phyloP scores from a whole-genome alignment of 805 yeast species.

The Ogataea pilisensis region DNA sequence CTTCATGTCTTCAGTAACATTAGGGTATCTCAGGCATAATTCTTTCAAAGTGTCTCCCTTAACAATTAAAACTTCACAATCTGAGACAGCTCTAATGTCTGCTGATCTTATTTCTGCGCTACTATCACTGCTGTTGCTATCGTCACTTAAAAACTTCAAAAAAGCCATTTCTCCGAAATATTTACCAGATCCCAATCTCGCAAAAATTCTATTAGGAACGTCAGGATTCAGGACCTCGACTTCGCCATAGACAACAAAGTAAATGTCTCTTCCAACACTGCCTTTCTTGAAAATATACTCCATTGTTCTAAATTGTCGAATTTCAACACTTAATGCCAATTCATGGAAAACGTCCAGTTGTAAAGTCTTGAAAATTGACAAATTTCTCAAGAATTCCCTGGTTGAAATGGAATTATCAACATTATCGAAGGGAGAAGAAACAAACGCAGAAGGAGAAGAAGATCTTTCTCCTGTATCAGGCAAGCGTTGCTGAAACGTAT shows the following conservation, averaged over 20 bases:
- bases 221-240: slow-evolving; percentile 56
- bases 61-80: slow-evolving; percentile 57
- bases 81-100: slow-evolving; percentile 56
- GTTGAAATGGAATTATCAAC: slow-evolving; percentile 51
- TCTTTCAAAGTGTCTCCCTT: slow-evolving; percentile 50
- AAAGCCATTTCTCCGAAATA: slow-evolving; percentile 80
- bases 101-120: slow-evolving; percentile 47
- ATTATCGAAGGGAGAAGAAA: slow-evolving; percentile 23
- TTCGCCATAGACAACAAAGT: slow-evolving; percentile 62
- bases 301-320: slow-evolving; percentile 48
- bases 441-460: neutral
- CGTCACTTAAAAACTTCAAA: slow-evolving; percentile 38
- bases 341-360: slow-evolving; percentile 60
- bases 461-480: neutral
- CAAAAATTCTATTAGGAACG: slow-evolving; percentile 39
- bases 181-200: slow-evolving; percentile 57
- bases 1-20: slow-evolving; percentile 54
- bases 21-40: slow-evolving; percentile 56
- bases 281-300: slow-evolving; percentile 59
- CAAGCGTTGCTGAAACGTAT: neutral
- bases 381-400: slow-evolving; percentile 51
- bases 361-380: slow-evolving; percentile 55
- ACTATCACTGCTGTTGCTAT: slow-evolving; percentile 25
- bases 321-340: slow-evolving; percentile 60
- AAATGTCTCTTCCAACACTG: slow-evolving; percentile 59